Base-by-base conservation (phyloP, 2,329 filamentous ascomycete species). In the Lachnellula hyalina region DNA sequence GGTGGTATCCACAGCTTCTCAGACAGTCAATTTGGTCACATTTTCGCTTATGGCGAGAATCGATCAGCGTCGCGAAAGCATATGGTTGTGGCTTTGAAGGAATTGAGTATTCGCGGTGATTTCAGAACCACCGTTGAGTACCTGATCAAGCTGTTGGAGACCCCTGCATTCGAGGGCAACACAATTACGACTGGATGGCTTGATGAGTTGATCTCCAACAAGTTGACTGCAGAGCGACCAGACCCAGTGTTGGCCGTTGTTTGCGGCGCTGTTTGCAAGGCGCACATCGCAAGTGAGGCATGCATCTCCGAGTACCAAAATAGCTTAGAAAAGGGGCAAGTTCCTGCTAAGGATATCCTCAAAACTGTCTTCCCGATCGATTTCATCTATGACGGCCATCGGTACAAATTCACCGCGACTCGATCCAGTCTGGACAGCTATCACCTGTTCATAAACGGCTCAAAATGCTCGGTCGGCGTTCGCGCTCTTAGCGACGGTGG, bases 1-100 rank as follows among this genome's bases (percentile, higher is more conserved):
- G 93, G 92, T 77, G 92, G 92, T 74, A 99, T 99, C 63, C 94
- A 99, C 83, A 96, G 90, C 74, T 99, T 96, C 81, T 97, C 94
- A 7, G 94, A 99, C 77, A 95, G 89, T 69, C 94, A 99, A 71
- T 99, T 99, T 67, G 94, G 94, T 75, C 94, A 99, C 76, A 99
- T 99, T 65, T 99, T 99, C 73, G 95, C 94, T 51, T 99, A 97
- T 67, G 94, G 94, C 58, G 94, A 99, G 80, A 99, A 95, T 78
- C 86, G 94, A 72, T 87, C 91, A 49, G 92, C 94, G 25, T 99
- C 94, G 25, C 81, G 94, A 63, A 99, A 99, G 75, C 95, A 99
- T 79, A 99, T 99, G 94, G 92, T 99, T 64, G 89, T 99, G 65
- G 94, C 94, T 15, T 77, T 99, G 70, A 99, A 99, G 80, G 94